Percentiles rank a stretch among this genome's conserved stretches.
phyloP scores from a whole-genome alignment of 2,329 filamentous ascomycete species.

The Cladosporium sp. region DNA sequence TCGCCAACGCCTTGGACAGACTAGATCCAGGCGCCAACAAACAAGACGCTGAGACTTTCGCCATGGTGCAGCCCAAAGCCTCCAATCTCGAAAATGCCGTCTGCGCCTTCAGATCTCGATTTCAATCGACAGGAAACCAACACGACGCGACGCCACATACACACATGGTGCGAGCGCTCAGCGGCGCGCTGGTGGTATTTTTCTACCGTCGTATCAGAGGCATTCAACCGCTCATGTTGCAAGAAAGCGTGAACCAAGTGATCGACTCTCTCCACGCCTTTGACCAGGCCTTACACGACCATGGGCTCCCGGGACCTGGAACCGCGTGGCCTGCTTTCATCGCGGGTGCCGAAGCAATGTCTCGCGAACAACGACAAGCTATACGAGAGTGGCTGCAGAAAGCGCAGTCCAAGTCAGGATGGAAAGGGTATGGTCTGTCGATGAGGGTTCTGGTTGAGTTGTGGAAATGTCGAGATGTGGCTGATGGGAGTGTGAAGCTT shows the following conservation, averaged over 20 bases:
- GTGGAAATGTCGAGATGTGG: background rate
- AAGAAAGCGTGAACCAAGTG: slow-evolving; percentile 35
- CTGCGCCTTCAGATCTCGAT: slow-evolving; percentile 11
- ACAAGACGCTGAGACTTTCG: background rate
- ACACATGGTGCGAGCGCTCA: slow-evolving; percentile 37
- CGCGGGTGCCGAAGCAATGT: slow-evolving; percentile 37
- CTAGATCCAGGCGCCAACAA: slow-evolving; percentile 6
- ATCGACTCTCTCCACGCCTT: slow-evolving; percentile 31
- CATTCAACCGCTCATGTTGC: slow-evolving; percentile 36
- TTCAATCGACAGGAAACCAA: background rate
- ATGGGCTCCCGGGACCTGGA: slow-evolving; percentile 24
- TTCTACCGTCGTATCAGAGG: slow-evolving; percentile 40
- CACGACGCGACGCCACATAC: slow-evolving; percentile 13
- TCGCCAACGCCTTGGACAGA: slow-evolving; percentile 30
- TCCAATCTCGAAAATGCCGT: slow-evolving; percentile 14
- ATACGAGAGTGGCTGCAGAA: slow-evolving; percentile 8
- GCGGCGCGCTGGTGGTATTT: slow-evolving; percentile 37
- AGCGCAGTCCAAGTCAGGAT: background rate
- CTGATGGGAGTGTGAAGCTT: background rate
- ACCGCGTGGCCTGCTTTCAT: slow-evolving; percentile 39
- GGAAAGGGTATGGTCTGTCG: background rate
- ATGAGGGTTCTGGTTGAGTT: background rate
- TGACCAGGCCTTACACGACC: slow-evolving; percentile 20
- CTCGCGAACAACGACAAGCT: slow-evolving; percentile 1
- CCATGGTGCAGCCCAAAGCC: slow-evolving; percentile 5